A percentile compares a stretch with the other conserved stretches of the same genome.
Conservation (phyloP, 129 eudicot genomes). For the Artemisia argyi region DNA sequence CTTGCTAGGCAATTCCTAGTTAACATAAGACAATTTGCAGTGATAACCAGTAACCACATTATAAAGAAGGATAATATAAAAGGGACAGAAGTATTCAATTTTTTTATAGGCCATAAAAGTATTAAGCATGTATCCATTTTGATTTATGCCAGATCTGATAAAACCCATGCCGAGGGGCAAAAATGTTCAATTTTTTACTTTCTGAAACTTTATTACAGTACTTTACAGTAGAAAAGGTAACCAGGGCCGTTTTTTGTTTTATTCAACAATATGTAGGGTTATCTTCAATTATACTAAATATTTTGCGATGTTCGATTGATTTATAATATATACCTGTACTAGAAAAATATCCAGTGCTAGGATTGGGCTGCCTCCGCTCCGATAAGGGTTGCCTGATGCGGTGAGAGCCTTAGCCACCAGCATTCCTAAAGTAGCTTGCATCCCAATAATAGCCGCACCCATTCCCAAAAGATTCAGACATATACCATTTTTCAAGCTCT, state of each 20-base stretch:
- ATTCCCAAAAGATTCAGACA: slow-evolving; percentile 73
- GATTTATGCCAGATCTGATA: no score
- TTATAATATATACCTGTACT: slow-evolving; percentile 72
- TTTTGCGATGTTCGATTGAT: background rate
- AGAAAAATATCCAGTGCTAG: slow-evolving; percentile 88
- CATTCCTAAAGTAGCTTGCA: slow-evolving; percentile 86
- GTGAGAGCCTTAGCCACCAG: slow-evolving; percentile 92
- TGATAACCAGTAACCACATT: background rate
- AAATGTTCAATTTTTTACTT: no score
- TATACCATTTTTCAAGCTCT: slow-evolving; percentile 76
- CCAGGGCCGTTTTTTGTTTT: no score
- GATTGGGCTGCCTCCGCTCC: slow-evolving; percentile 75
- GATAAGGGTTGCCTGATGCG: slow-evolving; percentile 73
- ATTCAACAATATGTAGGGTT: no score
- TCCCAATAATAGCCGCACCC: slow-evolving; percentile 91
- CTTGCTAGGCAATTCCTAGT: background rate
- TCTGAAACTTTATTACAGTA: no score
- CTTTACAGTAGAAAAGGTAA: no score
- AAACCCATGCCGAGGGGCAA: no score
- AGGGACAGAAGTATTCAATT: no score
- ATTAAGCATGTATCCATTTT: no score
- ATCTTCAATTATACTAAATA: no score
- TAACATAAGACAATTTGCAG: background rate
- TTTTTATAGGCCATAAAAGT: no score
- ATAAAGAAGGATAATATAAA: no score